Base-by-base conservation (phyloP, 345 rosid genomes). In the Eucalyptus albens region DNA sequence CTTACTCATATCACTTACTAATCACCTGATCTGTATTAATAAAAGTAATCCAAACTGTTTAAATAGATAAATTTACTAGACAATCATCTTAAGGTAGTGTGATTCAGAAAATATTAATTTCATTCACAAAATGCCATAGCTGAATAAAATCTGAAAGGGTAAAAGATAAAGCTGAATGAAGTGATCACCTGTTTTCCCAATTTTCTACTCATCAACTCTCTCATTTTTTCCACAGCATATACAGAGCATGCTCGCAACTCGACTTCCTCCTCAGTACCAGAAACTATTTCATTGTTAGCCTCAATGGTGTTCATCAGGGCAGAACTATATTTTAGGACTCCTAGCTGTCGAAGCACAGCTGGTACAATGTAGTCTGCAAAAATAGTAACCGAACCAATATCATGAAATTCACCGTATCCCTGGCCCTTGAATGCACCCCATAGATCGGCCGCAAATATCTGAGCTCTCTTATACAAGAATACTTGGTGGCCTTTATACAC, bases 321-420 rank as follows among this genome's bases (percentile, higher is more conserved):
- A 85, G 97, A 90, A 89, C 96, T 94, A 90, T 94, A 95, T 92
- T 94, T 93, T 47, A 96, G 95, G 90, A 95, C 96, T 77, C 98
- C 98, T 50, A 96, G 97, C 90, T 94, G 95, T 91, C 40, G 91
- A 86, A 95, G 98, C 88, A 95, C 96, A 47, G 98, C 97, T 27
- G 97, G 97, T 86, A 96, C 96, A 87, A 95, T 94, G 53, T 95
- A 96, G 93, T 96, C 98, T 11, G 97, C 98, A 92, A 96, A 96
- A 90, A 96, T 96, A 56, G 97, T 96, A 77, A 96, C 88, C 24
- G 97, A 93, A 56, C 92, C 91, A 90, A 96, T 92, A 87, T 95
- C 98, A 50, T 89, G 40, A 89, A 96, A 95, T 88, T 96, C 97
- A 87, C 98, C 98, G 91, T 93, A 94, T 81, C 96, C 92, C 89